Conservation (phyloP, 176 grass and related monocot genomes). For the Poa pratensis region DNA sequence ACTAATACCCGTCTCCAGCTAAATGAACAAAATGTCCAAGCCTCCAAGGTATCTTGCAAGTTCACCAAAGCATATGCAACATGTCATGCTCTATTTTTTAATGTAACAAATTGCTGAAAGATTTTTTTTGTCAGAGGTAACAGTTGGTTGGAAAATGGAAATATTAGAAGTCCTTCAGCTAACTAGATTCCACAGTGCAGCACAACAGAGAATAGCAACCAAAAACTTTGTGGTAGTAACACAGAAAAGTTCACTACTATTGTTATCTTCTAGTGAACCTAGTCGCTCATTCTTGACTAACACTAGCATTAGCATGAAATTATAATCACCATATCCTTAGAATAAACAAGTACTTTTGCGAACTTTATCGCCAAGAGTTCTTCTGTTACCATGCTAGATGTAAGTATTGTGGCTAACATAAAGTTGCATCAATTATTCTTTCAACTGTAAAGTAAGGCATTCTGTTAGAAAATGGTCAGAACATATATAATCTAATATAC, state of each 20-base stretch:
- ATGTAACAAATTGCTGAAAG: background rate
- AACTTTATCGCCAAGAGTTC: constrained; percentile 27
- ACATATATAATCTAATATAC: constrained; percentile 22
- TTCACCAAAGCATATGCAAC: background rate
- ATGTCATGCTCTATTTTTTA: background rate
- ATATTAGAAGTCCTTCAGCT: background rate
- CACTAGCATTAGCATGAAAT: constrained; percentile 23
- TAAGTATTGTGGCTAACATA: background rate
- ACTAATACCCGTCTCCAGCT: background rate
- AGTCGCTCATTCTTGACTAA: constrained; percentile 1
- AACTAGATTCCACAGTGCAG: constrained; percentile 19
- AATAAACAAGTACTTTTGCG: constrained; percentile 2
- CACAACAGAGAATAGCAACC: constrained; percentile 9
- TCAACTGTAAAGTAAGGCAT: constrained; percentile 23
- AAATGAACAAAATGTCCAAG: constrained; percentile 2
- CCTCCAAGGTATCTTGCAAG: constrained; percentile 17
- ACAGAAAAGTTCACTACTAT: background rate
- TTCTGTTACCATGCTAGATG: constrained; percentile 25
- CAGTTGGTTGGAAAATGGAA: constrained; percentile 3
- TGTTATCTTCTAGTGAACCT: constrained; percentile 33
- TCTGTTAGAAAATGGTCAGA: constrained; percentile 14
- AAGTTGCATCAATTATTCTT: constrained; percentile 21
- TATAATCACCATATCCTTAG: constrained; percentile 14
- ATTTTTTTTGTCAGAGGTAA: background rate
- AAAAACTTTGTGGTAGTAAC: constrained; percentile 11